Percentiles rank a stretch among this genome's conserved stretches.
phyloP scores from a whole-genome alignment of 225 moss, liverwort and hornwort genomes.

The Pseudoscleropodium purum region DNA sequence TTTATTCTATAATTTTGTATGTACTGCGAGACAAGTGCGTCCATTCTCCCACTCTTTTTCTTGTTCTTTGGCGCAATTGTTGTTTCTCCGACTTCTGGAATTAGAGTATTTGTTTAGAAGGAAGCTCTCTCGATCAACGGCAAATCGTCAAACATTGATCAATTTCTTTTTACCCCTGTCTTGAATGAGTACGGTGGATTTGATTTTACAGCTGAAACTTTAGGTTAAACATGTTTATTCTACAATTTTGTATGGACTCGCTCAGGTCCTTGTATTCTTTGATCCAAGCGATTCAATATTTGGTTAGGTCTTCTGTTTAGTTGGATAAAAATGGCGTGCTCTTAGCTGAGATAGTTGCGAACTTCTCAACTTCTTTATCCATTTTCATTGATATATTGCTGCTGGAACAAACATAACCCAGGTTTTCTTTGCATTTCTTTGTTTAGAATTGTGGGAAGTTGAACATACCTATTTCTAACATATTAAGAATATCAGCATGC shows the following conservation, averaged over 20 bases:
- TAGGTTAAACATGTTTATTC: background rate
- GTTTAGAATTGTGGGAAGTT: background rate
- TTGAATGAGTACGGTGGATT: background rate
- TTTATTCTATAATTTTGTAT: background rate
- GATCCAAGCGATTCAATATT: background rate
- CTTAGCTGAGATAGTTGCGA: background rate
- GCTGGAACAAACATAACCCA: background rate
- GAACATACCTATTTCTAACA: background rate
- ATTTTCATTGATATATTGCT: background rate
- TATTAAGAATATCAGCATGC: background rate
- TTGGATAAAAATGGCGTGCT: background rate
- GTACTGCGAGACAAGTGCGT: slow-evolving; percentile 52
- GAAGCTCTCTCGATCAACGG: background rate
- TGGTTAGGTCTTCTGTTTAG: background rate
- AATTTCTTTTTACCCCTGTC: background rate
- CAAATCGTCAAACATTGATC: background rate
- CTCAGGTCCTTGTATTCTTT: background rate
- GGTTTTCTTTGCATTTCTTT: background rate
- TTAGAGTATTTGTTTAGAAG: background rate
- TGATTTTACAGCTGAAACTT: background rate
- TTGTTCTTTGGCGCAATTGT: background rate
- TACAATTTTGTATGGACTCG: background rate
- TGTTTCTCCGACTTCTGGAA: background rate
- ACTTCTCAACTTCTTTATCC: background rate
- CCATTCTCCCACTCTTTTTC: background rate